Base-by-base conservation (phyloP, 176 grass and related monocot genomes). In the Rhynchospora tenuis region DNA sequence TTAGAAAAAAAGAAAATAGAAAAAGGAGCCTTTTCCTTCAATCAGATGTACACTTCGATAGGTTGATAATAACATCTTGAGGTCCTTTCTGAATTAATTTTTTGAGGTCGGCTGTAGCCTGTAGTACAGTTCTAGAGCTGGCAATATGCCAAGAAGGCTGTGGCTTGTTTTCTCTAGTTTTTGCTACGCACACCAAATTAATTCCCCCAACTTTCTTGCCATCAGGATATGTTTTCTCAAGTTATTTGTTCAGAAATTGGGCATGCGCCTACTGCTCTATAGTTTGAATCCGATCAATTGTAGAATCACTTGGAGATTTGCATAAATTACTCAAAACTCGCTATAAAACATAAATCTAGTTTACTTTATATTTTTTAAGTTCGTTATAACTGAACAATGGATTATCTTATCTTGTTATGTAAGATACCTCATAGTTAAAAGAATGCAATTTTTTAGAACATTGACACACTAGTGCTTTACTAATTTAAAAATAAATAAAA, bases 71-170 rank as follows among this genome's bases (percentile, higher is more conserved):
- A 61, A 57, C 13, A 9, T 82, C 38, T 26, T 52, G 16, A 82
- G 43, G 80, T 82, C 44, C 80, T 52, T 67, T 47, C 51, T 75
- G 13, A 4, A 82, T 65, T 50, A 48, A 82, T 66, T 65, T 82
- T 54, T 9, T 82, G 13, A 52, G 59, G 22, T 27, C 43, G 33
- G 19, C 43, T 52, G 24, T 64, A 12, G n/a, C 51, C 43, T 52
- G 24, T 64, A 12, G n/a, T 66, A 65, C 80, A 67, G 51, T 28
- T 82, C 43, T 65, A 29, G 59, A 82, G 80, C 61, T 66, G 80
- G 65, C 59, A 81, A 44, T 80, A 43, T 20, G 7, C 54, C 78
- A 81, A 44, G 20, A 29, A 52, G 50, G 52, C 24, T 76, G 23
- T 15, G 24, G 13, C 23, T 29, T 55, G 15, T 54, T 75, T 29